phyloP scores from a whole-genome alignment of 768 basidiomycete species.

The Hortiboletus flavorubellus region DNA sequence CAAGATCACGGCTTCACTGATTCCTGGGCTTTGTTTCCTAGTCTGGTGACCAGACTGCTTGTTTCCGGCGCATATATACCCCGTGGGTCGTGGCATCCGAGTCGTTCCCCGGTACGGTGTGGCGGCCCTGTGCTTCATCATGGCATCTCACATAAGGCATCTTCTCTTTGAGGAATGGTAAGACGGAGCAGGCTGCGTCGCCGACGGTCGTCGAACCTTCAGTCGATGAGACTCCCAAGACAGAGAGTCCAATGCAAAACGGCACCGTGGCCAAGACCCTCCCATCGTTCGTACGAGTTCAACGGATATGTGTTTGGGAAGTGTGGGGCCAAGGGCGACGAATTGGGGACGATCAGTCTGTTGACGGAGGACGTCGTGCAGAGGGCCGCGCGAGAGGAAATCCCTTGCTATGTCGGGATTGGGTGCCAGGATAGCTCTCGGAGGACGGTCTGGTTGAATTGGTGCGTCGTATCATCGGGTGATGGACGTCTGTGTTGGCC shows the following conservation, averaged over 20 bases:
- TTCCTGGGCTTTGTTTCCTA: too few relatives aligned
- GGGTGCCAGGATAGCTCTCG: constrained; percentile 40
- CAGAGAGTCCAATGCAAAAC: neutral
- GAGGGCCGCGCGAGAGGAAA: constrained; percentile 53
- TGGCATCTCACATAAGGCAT: constrained; percentile 16
- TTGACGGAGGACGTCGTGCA: constrained; percentile 63
- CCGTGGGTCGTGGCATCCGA: neutral
- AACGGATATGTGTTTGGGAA: constrained; percentile 64
- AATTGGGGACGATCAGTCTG: constrained; percentile 65
- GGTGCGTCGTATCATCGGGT: constrained; percentile 37
- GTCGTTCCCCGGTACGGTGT: neutral
- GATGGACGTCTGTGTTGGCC: too few relatives aligned
- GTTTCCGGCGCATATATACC: neutral
- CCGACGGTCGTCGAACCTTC: neutral
- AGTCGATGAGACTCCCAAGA: neutral
- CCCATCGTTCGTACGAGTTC: constrained; percentile 43
- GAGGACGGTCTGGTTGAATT: constrained; percentile 56
- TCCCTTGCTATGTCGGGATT: constrained; percentile 23
- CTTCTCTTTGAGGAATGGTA: constrained; percentile 11
- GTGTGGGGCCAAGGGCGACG: constrained; percentile 62
- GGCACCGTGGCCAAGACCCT: constrained; percentile 30
- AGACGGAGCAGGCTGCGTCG: constrained; percentile 6
- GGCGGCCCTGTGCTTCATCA: neutral
- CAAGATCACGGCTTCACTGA: too few relatives aligned
- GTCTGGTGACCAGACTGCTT: too few relatives aligned